Conservation (phyloP, 2,329 filamentous ascomycete species). For the Lecanoromycetidae sp. region DNA sequence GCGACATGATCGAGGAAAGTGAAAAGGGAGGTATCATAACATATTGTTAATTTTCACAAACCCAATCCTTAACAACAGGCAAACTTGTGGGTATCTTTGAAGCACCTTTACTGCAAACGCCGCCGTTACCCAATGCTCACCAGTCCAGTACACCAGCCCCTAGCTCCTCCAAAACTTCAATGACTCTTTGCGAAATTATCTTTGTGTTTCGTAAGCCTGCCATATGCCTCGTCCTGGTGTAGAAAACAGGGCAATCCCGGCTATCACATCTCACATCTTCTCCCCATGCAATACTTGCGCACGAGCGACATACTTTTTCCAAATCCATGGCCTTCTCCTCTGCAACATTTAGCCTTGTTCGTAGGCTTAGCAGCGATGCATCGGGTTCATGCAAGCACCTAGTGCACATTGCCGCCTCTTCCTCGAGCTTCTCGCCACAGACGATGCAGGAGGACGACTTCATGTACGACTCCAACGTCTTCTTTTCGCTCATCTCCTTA, state of each 20-base stretch:
- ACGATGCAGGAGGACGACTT: constrained; percentile 65
- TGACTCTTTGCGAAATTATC: constrained; percentile 30
- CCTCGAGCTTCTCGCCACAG: constrained; percentile 51
- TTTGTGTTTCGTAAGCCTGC: constrained; percentile 33
- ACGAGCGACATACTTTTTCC: constrained; percentile 63
- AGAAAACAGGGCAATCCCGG: constrained; percentile 87
- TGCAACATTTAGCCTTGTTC: constrained; percentile 47
- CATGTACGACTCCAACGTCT: constrained; percentile 92
- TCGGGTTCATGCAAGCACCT: constrained; percentile 32
- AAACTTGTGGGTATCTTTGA: too few species aligned
- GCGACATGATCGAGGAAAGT: too few species aligned
- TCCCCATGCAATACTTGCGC: constrained; percentile 57
- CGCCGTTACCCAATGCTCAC: constrained; percentile 13
- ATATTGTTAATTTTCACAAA: too few species aligned
- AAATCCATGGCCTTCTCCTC: constrained; percentile 56
- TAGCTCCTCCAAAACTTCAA: constrained; percentile 30
- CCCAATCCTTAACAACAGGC: too few species aligned
- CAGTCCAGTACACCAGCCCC: constrained; percentile 19
- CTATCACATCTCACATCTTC: constrained; percentile 82
- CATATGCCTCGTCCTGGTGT: constrained; percentile 56
- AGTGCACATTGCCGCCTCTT: constrained; percentile 32
- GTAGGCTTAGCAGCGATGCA: constrained; percentile 51
- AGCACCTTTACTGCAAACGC: not conserved
- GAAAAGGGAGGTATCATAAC: too few species aligned
- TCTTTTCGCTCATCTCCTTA: constrained; percentile 36